Conservation (phyloP, 2,329 filamentous ascomycete species). For the Dothidotthia symphoricarpi region DNA sequence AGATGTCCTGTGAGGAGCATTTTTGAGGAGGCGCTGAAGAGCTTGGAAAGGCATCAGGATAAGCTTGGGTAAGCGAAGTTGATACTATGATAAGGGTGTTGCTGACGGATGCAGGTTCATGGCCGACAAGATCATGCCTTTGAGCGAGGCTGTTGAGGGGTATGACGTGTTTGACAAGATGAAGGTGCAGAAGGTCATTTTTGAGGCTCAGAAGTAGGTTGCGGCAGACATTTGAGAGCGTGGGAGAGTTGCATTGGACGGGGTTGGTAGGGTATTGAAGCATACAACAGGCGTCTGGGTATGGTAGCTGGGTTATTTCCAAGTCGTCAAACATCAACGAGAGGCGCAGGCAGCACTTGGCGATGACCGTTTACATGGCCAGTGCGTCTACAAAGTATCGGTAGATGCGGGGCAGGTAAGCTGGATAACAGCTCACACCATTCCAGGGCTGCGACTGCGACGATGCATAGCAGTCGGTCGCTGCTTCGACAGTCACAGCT, state of each 20-base stretch:
- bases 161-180: constrained; percentile 55
- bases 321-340: too few species aligned
- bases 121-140: constrained; percentile 53
- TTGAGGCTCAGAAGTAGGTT: constrained; percentile 45
- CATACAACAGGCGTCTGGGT: background rate
- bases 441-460: too few species aligned
- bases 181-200: constrained; percentile 55
- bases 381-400: background rate
- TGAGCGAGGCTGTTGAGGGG: constrained; percentile 52
- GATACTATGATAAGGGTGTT: background rate
- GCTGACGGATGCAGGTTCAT: constrained; percentile 44
- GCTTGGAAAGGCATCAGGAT: constrained; percentile 50
- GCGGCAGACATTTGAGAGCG: background rate
- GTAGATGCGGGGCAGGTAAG: background rate
- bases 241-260: constrained; percentile 1
- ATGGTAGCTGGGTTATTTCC: too few species aligned
- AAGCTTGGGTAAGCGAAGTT: constrained; percentile 43
- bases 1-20: constrained; percentile 52
- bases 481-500: constrained; percentile 13
- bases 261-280: too few species aligned
- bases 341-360: too few species aligned
- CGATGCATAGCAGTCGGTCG: constrained; percentile 2
- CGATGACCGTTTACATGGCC: too few species aligned
- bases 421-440: constrained; percentile 2
- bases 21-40: constrained; percentile 48